Evolutionary conservation across 2,329 filamentous ascomycete species (phyloP).

Genomic region (Colletotrichum lindemuthianum): DNA sequence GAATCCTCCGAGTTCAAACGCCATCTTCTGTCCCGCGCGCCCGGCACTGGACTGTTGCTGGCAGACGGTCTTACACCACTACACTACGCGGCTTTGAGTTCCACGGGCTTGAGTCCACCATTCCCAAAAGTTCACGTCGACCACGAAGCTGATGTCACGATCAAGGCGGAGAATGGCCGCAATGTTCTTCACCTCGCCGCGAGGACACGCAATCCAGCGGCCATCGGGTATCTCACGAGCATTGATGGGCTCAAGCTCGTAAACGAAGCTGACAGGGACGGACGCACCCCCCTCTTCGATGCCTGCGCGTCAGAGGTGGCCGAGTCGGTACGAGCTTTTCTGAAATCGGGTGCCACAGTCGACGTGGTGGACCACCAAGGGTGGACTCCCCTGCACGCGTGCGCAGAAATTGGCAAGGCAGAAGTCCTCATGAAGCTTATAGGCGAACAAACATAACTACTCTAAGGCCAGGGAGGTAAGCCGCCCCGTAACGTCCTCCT

Average conservation of each 20-base stretch:
- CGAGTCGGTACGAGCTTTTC: background rate
- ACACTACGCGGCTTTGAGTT: background rate
- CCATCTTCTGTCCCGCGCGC: conserved; percentile 22
- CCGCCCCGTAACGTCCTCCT: too few relatives aligned
- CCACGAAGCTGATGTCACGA: background rate
- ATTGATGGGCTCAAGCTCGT: background rate
- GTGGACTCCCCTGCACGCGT: background rate
- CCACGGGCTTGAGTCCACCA: background rate
- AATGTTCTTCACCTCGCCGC: background rate
- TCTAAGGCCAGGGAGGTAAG: too few relatives aligned
- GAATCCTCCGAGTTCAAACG: conserved; percentile 28
- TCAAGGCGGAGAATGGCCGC: background rate
- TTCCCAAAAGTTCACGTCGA: background rate
- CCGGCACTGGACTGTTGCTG: conserved; percentile 32
- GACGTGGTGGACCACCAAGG: background rate
- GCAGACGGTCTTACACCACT: conserved; percentile 1
- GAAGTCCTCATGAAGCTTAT: too few relatives aligned
- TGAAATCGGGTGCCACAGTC: background rate
- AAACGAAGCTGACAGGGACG: background rate
- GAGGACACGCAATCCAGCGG: background rate
- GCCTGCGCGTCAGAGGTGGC: background rate
- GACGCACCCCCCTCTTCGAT: background rate
- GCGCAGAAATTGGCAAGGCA: background rate
- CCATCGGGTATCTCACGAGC: background rate
- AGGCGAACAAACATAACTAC: too few relatives aligned